These are phyloP conservation scores for Pichia deserticola DNA, from an alignment of 805 yeast species.

Conservation along the genomic window DNA sequence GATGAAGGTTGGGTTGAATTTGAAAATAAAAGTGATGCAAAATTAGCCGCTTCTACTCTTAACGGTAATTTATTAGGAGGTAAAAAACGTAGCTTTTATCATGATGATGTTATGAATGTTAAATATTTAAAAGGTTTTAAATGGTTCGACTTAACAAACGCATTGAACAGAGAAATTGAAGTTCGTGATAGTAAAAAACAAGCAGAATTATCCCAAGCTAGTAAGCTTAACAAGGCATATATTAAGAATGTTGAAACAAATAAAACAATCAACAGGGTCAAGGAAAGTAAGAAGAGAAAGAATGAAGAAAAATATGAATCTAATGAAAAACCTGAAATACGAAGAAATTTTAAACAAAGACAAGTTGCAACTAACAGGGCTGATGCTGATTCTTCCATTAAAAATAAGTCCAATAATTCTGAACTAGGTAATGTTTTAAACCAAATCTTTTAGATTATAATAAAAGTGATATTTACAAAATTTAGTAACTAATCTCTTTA, in stretches of 20 bases:
- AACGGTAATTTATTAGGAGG: constrained; percentile 92
- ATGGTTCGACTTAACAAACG: constrained; percentile 92
- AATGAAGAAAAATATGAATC: constrained; percentile 11
- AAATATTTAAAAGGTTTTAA: constrained; percentile 88
- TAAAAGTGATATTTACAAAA: not conserved
- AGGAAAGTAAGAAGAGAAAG: constrained; percentile 37
- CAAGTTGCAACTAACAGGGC: constrained; percentile 61
- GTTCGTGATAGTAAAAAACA: constrained; percentile 80
- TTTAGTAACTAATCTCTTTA: no score
- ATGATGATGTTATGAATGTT: constrained; percentile 89
- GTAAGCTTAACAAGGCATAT: constrained; percentile 76
- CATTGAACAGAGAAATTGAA: constrained; percentile 85
- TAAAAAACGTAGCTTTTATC: constrained; percentile 80
- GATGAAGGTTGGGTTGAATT: constrained; percentile 98
- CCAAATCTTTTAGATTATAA: constrained; percentile 36
- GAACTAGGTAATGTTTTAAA: constrained; percentile 42
- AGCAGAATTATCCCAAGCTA: constrained; percentile 84
- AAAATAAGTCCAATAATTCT: constrained; percentile 23
- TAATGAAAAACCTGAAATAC: constrained; percentile 26
- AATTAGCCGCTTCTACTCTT: constrained; percentile 74
- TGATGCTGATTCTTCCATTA: constrained; percentile 43
- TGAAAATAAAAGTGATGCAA: constrained; percentile 75
- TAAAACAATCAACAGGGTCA: constrained; percentile 68
- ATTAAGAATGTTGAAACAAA: constrained; percentile 79
- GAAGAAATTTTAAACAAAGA: constrained; percentile 67